Percentiles rank a stretch among this genome's conserved stretches.
Conservation (phyloP, 2,329 filamentous ascomycete genomes). For the Sporothrix pallida region DNA sequence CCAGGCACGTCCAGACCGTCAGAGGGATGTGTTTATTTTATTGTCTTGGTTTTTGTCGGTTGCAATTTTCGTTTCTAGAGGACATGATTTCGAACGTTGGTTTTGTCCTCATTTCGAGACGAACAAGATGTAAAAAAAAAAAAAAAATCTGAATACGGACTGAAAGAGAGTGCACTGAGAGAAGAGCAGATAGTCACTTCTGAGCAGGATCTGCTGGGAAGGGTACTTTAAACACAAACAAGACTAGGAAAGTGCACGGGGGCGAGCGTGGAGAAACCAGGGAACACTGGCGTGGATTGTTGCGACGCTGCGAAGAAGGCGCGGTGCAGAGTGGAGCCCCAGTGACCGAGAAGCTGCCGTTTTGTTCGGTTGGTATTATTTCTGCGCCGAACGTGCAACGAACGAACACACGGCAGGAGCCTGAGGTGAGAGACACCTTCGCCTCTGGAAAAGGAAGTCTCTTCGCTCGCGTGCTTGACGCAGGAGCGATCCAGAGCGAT, state of each 20-base stretch:
- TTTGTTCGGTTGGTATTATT: background rate
- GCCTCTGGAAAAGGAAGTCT: background rate
- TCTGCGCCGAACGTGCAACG: background rate
- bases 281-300: background rate
- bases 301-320: constrained; percentile 5
- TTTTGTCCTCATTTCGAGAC: background rate
- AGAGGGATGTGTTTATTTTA: constrained; percentile 16
- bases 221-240: background rate
- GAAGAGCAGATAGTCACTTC: too few relatives aligned
- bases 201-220: background rate
- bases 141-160: background rate
- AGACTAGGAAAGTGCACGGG: background rate
- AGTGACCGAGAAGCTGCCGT: constrained; percentile 9
- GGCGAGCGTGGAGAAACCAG: background rate
- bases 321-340: constrained; percentile 2
- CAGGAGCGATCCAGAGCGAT: constrained; percentile 6
- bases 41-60: background rate
- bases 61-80: background rate
- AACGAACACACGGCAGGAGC: background rate
- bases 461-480: constrained; percentile 18
- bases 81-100: background rate
- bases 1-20: constrained; percentile 20
- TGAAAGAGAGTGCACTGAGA: background rate
- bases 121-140: background rate
- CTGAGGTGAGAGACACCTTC: too few relatives aligned